Evolutionary conservation across 2,329 filamentous ascomycete species (phyloP).

Genomic region (Coniochaeta sp.): DNA sequence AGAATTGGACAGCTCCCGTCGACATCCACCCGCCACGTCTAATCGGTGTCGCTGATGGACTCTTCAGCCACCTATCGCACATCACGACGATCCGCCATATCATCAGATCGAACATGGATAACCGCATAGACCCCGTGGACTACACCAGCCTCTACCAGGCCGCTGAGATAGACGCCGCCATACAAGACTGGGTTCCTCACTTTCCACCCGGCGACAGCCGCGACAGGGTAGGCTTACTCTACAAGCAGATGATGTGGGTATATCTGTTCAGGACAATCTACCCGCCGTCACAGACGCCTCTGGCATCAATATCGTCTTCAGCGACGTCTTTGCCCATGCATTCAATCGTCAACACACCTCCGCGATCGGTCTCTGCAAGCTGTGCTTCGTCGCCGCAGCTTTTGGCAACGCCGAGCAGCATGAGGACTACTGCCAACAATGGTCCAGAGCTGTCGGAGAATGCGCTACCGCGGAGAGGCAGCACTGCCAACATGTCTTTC

Average conservation of each 20-base stretch:
- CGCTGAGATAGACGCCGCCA: slow-evolving; percentile 66
- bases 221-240: slow-evolving; percentile 48
- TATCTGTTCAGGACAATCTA: slow-evolving; percentile 57
- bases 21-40: slow-evolving; percentile 48
- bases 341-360: slow-evolving; percentile 17
- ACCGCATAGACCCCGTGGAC: slow-evolving; percentile 61
- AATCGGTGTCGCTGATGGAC: slow-evolving; percentile 73
- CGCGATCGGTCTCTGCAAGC: slow-evolving; percentile 22
- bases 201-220: slow-evolving; percentile 53
- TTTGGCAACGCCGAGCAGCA: background rate
- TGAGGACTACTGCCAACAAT: background rate
- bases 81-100: slow-evolving; percentile 72
- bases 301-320: slow-evolving; percentile 12
- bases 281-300: slow-evolving; percentile 32
- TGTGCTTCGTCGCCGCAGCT: slow-evolving; percentile 24
- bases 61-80: slow-evolving; percentile 71
- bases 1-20: slow-evolving; percentile 34
- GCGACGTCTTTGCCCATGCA: slow-evolving; percentile 10
- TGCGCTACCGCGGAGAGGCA: slow-evolving; percentile 12
- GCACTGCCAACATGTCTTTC: slow-evolving; percentile 11
- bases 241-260: slow-evolving; percentile 61
- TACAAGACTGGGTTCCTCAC: slow-evolving; percentile 66
- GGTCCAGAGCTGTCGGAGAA: background rate
- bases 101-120: slow-evolving; percentile 60
- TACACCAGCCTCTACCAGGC: slow-evolving; percentile 67